Evolutionary conservation across 129 eudicot genomes (phyloP), one percentile per base, ranked within the genome.

Genomic region (Lactuca sativa): DNA sequence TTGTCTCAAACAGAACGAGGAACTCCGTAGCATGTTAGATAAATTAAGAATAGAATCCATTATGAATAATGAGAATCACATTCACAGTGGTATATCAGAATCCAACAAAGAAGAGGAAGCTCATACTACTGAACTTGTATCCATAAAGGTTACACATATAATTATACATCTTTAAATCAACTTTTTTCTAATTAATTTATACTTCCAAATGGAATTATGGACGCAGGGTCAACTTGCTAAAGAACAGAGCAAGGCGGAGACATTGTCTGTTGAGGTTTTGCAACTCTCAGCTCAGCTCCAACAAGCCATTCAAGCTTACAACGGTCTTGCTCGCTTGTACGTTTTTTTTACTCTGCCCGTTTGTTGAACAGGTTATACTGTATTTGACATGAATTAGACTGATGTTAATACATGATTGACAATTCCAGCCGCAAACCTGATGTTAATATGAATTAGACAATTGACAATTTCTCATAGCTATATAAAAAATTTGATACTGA

Each of bases 211-310:
- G 11, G 16, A 71, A 62, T 43, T 15, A 8, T 71, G 30, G 51
- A 43, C 47, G 67, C 66, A 93, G 98, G 87, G 85, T 63, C 80
- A 82, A 51, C 88, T 93, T 67, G 86, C 89, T 52, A 83, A 81
- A 80, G 98, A 93, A 78, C 95, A 93, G 74, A 93, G 97, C 80
- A 87, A 80, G 78, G 95, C 91, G 9, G 99, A 95, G 78, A 78
- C 90, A 38, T 64, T 95, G 48, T 85, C 99, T 51, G 97, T 87
- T 4, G 99, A 95, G 76, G 96, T 95, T 66, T 72, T 90, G 84
- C 90, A 85, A 82, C 95, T 95, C 75, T 83, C 97, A 51, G 85
- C 85, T 72, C 96, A 86, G 40, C 95, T 90, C 73, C 97, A 95
- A 80, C 99, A 95, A 65, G 83, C 93, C 4, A 84, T 80, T 56